Evolutionary conservation across 1,139 yeast genomes (phyloP).

Genomic region (Sugiyamaella grinbergsii): DNA sequence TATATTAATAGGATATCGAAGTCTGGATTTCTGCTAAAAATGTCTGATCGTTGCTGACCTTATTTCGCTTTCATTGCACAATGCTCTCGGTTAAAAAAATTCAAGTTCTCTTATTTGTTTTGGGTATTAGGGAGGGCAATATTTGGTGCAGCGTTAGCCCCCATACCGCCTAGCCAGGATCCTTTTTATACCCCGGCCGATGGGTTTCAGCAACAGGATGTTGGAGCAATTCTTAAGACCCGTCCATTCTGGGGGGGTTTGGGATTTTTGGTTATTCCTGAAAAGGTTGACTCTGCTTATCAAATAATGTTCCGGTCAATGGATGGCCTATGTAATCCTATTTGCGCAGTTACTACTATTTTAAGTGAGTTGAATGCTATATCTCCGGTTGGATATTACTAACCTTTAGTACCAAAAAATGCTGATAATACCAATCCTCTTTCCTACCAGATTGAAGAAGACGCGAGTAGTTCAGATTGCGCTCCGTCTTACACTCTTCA

Average conservation of each 20-base stretch:
- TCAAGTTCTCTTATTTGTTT: not conserved
- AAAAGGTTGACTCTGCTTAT: conserved; percentile 27
- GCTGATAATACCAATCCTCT: conserved; percentile 30
- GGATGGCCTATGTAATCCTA: conserved; percentile 33
- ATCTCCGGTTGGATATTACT: not conserved
- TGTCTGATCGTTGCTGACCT: too few species aligned
- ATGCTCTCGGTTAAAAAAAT: not conserved
- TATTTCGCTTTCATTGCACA: not conserved
- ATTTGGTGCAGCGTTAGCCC: conserved; percentile 2
- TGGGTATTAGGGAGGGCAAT: not conserved
- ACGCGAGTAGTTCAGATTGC: conserved; percentile 34
- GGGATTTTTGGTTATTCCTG: conserved; percentile 11
- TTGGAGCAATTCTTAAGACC: conserved; percentile 28
- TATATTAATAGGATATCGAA: too few species aligned
- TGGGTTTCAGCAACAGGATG: conserved; percentile 23
- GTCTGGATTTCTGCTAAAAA: too few species aligned
- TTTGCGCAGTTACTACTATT: conserved; percentile 36
- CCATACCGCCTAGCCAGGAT: conserved; percentile 28
- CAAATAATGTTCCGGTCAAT: conserved; percentile 36
- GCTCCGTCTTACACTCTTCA: conserved; percentile 36
- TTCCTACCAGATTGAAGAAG: conserved; percentile 38
- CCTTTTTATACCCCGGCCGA: conserved; percentile 32
- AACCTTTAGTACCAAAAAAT: conserved; percentile 28
- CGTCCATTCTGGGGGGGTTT: conserved; percentile 26
- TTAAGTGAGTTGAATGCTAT: conserved; percentile 17